Base-by-base conservation (phyloP, 768 basidiomycete species). In the Pleurotus djamor region DNA sequence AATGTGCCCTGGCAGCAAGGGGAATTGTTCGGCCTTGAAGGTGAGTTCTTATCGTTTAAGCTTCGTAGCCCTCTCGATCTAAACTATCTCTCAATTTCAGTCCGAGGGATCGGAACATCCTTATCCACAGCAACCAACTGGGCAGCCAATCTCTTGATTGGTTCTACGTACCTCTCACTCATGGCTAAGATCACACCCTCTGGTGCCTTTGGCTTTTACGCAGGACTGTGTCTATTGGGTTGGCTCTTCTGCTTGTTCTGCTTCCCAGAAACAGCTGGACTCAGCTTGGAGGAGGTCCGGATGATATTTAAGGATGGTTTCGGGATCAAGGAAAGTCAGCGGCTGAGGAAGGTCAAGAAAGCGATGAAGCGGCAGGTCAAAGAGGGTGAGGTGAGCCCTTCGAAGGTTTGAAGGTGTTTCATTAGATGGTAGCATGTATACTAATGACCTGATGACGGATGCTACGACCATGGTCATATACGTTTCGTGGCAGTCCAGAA, bases 1-100 rank as follows among this genome's bases (percentile, higher is more conserved):
- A 90, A 91, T 65, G 85, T 92, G 2, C 92, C 92, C 0, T 93
- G 92, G 92, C 90, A 92, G 66, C 92, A 92, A 69, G 91, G 90
- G 47, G 92, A 93, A 68, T 79, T 94, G 9, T 94, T 94, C 72
- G 77, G 80, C 16, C 80, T 93, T 41, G 89, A 92, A 78, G 85
- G 86, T 83, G 44, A 33, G 72, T 68, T 12, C n/a, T 43, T 33
- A 7, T 47, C n/a, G 33, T 38, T 45, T 34, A 10, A 38, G 12
- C 16, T 33, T 32, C 33, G 17, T 36, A 51, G 28, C 35, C 33
- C 16, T 21, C 34, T 33, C n/a, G 38, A 28, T 37, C 49, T 34
- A 34, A 28, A 32, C 16, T 17, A 7, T 17, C 28, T 37, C 47
- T 33, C 16, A 33, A 55, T 33, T 10, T 7, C 57, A 87, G 87